phyloP scores from a whole-genome alignment of 1,284 basidiomycete genomes.

The Cutaneotrichosporon cavernicola region DNA sequence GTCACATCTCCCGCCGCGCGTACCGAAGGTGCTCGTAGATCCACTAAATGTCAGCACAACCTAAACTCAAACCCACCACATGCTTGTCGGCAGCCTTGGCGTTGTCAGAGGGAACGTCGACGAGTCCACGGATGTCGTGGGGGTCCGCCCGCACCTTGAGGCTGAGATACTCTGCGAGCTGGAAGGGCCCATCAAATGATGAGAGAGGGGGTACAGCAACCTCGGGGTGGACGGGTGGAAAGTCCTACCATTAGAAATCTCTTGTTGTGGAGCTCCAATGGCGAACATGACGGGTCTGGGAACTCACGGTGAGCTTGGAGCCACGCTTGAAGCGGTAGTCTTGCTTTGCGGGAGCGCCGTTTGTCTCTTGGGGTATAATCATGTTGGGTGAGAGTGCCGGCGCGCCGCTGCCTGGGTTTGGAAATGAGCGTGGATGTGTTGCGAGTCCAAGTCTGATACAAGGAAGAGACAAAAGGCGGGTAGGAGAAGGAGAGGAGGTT shows the following conservation, averaged over 20 bases:
- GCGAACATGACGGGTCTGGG: neutral
- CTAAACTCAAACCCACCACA: constrained; percentile 47
- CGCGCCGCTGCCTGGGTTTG: constrained; percentile 8
- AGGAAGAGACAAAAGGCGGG: neutral
- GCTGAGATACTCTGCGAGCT: constrained; percentile 91
- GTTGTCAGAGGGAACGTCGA: constrained; percentile 63
- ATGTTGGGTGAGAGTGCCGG: constrained; percentile 17
- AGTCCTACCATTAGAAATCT: constrained; percentile 26
- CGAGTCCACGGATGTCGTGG: constrained; percentile 79
- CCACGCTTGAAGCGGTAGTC: constrained; percentile 35
- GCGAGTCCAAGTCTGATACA: neutral
- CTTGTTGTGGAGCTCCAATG: neutral
- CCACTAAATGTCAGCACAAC: constrained; percentile 69
- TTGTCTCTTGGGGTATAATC: constrained; percentile 29
- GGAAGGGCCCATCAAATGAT: constrained; percentile 79
- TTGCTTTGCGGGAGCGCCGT: constrained; percentile 7
- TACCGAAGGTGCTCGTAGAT: constrained; percentile 91
- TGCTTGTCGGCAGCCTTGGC: constrained; percentile 54
- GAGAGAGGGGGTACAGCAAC: constrained; percentile 39
- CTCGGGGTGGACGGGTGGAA: constrained; percentile 32
- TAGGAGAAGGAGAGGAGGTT: no score
- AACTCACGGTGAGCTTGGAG: constrained; percentile 36
- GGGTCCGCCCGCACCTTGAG: constrained; percentile 79
- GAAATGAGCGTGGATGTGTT: neutral
- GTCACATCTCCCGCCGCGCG: neutral